phyloP scores from a whole-genome alignment of 148 eudicot genomes.

The Chenopodium formosanum region DNA sequence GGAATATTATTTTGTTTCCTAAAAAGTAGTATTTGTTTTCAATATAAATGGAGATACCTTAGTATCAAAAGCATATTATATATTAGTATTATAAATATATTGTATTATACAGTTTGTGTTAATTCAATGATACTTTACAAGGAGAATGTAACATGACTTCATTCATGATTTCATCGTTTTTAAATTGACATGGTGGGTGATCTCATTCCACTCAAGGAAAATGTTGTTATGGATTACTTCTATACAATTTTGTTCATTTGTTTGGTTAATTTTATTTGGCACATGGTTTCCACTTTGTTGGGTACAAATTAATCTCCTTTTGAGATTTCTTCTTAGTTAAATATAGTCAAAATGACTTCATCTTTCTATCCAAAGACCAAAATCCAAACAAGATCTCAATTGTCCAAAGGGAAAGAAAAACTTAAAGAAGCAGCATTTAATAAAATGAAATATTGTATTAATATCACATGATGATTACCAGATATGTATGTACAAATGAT shows the following conservation, averaged over 20 bases:
- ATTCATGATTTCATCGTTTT: slow-evolving; percentile 15
- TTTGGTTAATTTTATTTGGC: neutral
- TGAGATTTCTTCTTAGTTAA: neutral
- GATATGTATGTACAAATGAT: neutral
- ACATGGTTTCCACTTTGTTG: neutral
- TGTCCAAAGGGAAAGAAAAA: neutral
- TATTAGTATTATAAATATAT: neutral
- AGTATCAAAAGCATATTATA: too few species aligned
- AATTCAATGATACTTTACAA: neutral
- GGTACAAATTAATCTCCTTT: slow-evolving; percentile 1
- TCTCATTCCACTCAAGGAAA: neutral
- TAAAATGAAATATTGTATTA: too few species aligned
- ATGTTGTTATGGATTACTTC: neutral
- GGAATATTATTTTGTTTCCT: neutral
- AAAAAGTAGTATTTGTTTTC: neutral
- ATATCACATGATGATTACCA: neutral
- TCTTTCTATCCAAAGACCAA: neutral
- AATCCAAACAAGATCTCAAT: neutral
- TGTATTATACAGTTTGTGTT: neutral
- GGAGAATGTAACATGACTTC: slow-evolving; percentile 12
- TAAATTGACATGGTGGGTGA: slow-evolving; percentile 1
- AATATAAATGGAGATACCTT: too few species aligned
- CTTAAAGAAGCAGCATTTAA: too few species aligned
- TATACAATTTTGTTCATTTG: neutral
- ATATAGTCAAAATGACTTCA: neutral